Evolutionary conservation across 129 eudicot species (phyloP).

Genomic region (Scalesia atractyloides): DNA sequence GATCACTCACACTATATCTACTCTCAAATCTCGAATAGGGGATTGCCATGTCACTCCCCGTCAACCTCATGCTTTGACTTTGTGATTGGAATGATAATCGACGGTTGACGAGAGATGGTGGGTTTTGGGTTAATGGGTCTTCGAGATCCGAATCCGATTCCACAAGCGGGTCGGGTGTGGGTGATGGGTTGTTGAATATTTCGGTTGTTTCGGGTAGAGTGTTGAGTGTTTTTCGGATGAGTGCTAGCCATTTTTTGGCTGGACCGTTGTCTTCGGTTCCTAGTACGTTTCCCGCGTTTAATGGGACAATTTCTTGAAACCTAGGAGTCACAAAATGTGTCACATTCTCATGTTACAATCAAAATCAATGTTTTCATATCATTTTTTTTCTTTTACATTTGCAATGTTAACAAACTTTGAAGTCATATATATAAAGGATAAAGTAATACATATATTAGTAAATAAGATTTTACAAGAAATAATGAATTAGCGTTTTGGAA

Average conservation of each 20-base stretch:
- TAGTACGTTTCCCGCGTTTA: conserved; percentile 95
- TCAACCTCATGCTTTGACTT: conserved; percentile 77
- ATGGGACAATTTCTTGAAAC: conserved; percentile 95
- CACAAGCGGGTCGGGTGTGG: conserved; percentile 53
- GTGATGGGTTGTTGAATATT: conserved; percentile 47
- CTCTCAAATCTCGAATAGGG: conserved; percentile 52
- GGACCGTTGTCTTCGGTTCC: conserved; percentile 97
- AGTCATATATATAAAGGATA: too few species aligned
- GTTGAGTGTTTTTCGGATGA: conserved; percentile 67
- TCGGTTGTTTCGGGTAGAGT: conserved; percentile 62
- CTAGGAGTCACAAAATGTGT: conserved; percentile 27
- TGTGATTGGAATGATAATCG: conserved; percentile 69
- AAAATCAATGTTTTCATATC: not conserved
- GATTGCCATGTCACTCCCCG: conserved; percentile 45
- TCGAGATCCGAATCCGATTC: conserved; percentile 74
- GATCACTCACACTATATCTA: conserved; percentile 77
- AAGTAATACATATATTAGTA: too few species aligned
- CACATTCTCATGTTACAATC: not conserved
- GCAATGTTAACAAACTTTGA: too few species aligned
- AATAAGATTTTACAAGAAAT: too few species aligned
- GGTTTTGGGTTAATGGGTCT: conserved; percentile 48
- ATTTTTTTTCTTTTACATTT: too few species aligned
- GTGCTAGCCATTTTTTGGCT: conserved; percentile 84
- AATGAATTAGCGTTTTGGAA: too few species aligned
- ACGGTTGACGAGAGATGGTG: conserved; percentile 59